Base-by-base conservation (phyloP, 140 eudicot species). In the Oenanthe javanica region DNA sequence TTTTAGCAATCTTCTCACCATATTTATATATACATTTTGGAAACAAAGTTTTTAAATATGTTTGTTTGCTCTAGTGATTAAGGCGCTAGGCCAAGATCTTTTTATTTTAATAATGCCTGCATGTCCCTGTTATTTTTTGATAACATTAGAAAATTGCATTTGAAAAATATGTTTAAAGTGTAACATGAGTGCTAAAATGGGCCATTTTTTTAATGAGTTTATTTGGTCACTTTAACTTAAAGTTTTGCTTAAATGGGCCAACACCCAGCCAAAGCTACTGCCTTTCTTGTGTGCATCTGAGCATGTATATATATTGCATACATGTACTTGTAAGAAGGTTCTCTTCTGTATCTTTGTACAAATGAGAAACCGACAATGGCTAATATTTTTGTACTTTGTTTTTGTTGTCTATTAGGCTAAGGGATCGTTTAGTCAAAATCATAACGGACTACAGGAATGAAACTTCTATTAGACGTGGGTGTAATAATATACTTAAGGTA, bases 401-500 rank as follows among this genome's bases (percentile, higher is more conserved):
- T 77, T 77, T 78, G 50, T 79, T 66, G 67, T 23, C n/a, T 77
- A 59, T 79, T 91, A 95, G 99, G 86, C 86, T 95, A 74, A 89
- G 98, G 84, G 98, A 93, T 63, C 98, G 97, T 51, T 81, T 91
- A 57, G 95, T 93, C 85, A 93, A 93, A 88, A 93, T 93, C 79
- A 89, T 93, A 78, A 91, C 95, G 1, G 95, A 93, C 85, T 93
- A 93, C 86, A 88, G 97, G 82, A 93, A 97, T 1, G 97, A 93
- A 87, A 93, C 97, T 69, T 93, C 98, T 89, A 89, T 93, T 16
- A 91, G 98, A 80, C 97, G 86, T 81, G 98, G 98, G n/a, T 93
- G 98, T 83, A 93, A 93, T 81, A 94, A 91, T 75, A 91, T 93
- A 70, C 90, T 91, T 43, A 93, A 93, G 95, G 98, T 93, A 88